These are phyloP conservation scores for Toxicodendron radicans DNA, from an alignment of 345 rosid genomes.

Conservation along the genomic window DNA sequence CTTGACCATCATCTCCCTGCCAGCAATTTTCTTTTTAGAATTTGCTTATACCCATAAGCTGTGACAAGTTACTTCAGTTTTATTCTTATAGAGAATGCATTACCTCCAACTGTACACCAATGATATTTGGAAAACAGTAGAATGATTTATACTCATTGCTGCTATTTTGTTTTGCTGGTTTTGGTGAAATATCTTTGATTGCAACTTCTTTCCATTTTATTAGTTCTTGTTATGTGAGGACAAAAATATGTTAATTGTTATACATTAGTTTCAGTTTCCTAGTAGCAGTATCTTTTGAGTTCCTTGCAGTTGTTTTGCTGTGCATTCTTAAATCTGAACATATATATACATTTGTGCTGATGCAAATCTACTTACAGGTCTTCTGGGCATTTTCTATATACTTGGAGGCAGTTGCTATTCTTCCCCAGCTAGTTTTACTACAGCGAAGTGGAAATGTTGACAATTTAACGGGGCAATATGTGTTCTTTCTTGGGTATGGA, in stretches of 20 bases:
- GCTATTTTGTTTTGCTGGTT: no score
- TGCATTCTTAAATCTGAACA: background rate
- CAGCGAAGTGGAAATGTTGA: constrained; percentile 96
- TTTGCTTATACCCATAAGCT: no score
- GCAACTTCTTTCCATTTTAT: background rate
- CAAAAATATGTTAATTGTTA: background rate
- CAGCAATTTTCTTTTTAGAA: no score
- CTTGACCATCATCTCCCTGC: no score
- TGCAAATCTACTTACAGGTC: constrained; percentile 40
- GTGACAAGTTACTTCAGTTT: no score
- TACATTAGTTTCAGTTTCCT: constrained; percentile 1
- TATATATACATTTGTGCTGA: background rate
- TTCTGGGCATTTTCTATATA: constrained; percentile 92
- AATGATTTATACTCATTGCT: no score
- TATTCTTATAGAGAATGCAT: no score
- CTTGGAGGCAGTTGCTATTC: constrained; percentile 95
- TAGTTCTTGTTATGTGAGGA: background rate
- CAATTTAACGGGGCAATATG: constrained; percentile 94
- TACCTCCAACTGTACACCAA: no score
- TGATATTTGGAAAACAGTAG: background rate
- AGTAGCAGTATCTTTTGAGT: background rate
- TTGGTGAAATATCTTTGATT: background rate
- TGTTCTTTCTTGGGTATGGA: constrained; percentile 88
- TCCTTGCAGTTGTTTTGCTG: background rate
- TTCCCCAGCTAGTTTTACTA: constrained; percentile 86